A percentile compares a stretch with the other conserved stretches of the same genome.
Conservation (phyloP, 2,329 filamentous ascomycete genomes). For the Lachnellula hyalina region DNA sequence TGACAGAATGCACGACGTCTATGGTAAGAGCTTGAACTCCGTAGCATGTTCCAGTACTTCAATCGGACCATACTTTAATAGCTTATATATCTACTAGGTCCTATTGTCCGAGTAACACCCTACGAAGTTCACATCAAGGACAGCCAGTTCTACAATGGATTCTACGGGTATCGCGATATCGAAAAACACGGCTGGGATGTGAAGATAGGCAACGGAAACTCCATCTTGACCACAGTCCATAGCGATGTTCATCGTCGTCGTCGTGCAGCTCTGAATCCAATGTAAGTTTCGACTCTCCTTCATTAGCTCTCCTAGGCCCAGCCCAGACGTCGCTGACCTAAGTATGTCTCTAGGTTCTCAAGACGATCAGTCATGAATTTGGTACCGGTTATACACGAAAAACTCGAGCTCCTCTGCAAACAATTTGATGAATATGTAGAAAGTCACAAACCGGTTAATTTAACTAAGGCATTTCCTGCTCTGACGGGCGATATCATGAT, state of each 20-base stretch:
- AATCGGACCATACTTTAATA: no score
- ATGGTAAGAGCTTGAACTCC: conserved; percentile 24
- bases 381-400: background rate
- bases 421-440: background rate
- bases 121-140: conserved; percentile 36
- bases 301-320: no score
- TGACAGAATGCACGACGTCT: conserved; percentile 27
- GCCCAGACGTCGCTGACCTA: no score
- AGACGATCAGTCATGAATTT: background rate
- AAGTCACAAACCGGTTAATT: background rate
- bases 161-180: conserved; percentile 26
- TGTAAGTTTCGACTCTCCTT: no score
- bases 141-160: conserved; percentile 33
- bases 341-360: background rate
- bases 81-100: conserved; percentile 29
- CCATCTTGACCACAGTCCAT: background rate
- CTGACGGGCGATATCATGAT: conserved; percentile 2
- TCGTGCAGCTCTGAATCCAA: background rate
- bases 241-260: background rate
- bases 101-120: conserved; percentile 31
- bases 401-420: background rate
- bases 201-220: background rate
- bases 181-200: background rate
- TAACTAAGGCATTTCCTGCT: conserved; percentile 2
- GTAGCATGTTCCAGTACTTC: background rate